Conservation (phyloP, 768 basidiomycete species). For the Leccinum olivaceopallidum region DNA sequence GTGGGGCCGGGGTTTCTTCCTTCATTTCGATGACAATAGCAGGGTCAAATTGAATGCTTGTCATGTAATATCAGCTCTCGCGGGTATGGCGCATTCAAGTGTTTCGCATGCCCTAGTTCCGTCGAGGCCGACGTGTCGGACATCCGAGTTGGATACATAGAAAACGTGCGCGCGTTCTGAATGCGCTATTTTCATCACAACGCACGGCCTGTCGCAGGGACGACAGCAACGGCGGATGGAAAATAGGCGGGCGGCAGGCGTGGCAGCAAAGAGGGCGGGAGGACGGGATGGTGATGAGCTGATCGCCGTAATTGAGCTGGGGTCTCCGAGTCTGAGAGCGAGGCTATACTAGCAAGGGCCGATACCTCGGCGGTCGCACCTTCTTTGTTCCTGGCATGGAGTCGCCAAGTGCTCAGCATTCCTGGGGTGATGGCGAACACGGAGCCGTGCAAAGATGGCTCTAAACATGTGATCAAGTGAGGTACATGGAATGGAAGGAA, state of each 20-base stretch:
- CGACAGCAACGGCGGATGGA: not conserved
- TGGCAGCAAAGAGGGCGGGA: conserved; percentile 2
- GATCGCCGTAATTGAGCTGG: conserved; percentile 13
- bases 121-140: conserved; percentile 1
- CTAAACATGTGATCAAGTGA: conserved; percentile 10
- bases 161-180: not conserved
- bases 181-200: conserved; percentile 1
- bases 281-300: conserved; percentile 1
- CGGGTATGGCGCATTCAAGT: not conserved
- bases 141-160: not conserved
- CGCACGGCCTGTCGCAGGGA: not conserved
- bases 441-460: conserved; percentile 7
- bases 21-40: conserved; percentile 11
- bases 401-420: conserved; percentile 11
- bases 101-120: conserved; percentile 4
- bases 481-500: conserved; percentile 19
- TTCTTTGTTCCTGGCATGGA: conserved; percentile 16
- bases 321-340: conserved; percentile 1
- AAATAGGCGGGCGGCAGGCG: not conserved
- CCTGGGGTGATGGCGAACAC: conserved; percentile 6
- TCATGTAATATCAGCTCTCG: conserved; percentile 3
- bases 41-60: conserved; percentile 2
- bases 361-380: conserved; percentile 17
- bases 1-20: conserved; percentile 16
- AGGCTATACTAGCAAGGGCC: conserved; percentile 10